Conservation (phyloP, 2,329 filamentous ascomycete species). For the Erysiphe neolycopersici region DNA sequence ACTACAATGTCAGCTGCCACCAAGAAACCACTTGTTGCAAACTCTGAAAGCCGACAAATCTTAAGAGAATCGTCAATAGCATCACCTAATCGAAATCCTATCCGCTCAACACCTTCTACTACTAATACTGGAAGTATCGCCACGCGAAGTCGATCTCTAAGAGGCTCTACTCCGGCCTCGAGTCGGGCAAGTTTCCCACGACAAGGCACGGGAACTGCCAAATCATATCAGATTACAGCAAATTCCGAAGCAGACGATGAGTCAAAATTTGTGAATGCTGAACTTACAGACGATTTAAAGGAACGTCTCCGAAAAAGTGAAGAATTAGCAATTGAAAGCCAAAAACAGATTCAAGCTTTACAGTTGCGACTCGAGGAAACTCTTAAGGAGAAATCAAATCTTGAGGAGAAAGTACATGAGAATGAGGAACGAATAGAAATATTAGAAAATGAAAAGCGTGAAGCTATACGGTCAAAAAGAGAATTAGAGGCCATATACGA, state of each 20-base stretch:
- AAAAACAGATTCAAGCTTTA: conserved; percentile 63
- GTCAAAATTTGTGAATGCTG: conserved; percentile 51
- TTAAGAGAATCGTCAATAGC: conserved; percentile 10
- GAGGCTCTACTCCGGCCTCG: conserved; percentile 39
- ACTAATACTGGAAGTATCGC: conserved; percentile 11
- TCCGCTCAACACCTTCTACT: conserved; percentile 9
- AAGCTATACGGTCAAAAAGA: conserved; percentile 55
- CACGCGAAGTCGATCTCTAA: conserved; percentile 37
- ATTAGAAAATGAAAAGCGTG: conserved; percentile 62
- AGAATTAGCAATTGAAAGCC: conserved; percentile 45
- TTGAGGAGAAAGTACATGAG: conserved; percentile 75
- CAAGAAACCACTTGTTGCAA: conserved; percentile 15
- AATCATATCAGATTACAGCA: conserved; percentile 10
- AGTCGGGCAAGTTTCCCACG: conserved; percentile 44
- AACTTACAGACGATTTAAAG: conserved; percentile 60
- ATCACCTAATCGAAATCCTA: conserved; percentile 6
- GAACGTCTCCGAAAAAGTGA: conserved; percentile 62
- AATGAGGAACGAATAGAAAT: conserved; percentile 59
- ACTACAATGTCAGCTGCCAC: conserved; percentile 17
- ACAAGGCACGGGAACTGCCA: conserved; percentile 16
- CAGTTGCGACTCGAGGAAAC: conserved; percentile 72
- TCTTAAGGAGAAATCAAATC: conserved; percentile 51
- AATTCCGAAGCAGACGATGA: conserved; percentile 35
- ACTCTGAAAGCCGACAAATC: conserved; percentile 6
- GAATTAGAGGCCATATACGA: conserved; percentile 89